A percentile compares a stretch with the other conserved stretches of the same genome.
These are phyloP conservation scores for Kazachstania martiniae DNA, from an alignment of 805 yeast species.

Conservation along the genomic window DNA sequence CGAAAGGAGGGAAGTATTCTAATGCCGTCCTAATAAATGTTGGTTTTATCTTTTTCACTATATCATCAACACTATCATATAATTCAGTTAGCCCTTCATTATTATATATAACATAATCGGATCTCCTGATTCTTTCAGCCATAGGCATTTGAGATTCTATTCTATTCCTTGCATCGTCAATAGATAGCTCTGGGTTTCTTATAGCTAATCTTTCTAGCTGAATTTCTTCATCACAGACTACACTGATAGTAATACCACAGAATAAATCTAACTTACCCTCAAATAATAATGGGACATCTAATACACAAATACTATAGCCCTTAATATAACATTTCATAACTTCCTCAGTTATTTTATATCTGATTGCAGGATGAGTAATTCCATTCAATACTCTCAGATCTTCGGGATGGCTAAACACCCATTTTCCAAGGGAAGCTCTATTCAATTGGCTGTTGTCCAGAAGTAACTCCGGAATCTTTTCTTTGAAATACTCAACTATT, in stretches of 20 bases:
- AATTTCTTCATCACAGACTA: conserved; percentile 43
- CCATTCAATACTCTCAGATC: conserved; percentile 53
- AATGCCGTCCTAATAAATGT: conserved; percentile 18
- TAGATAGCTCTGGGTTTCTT: conserved; percentile 58
- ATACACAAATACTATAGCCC: conserved; percentile 49
- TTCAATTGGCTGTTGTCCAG: conserved; percentile 38
- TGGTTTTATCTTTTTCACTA: conserved; percentile 33
- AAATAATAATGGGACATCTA: conserved; percentile 86
- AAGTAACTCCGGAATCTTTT: conserved; percentile 39
- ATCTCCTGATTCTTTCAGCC: conserved; percentile 41
- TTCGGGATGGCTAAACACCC: conserved; percentile 60
- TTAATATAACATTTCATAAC: conserved; percentile 46
- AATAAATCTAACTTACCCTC: conserved; percentile 61
- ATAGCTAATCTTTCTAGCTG: conserved; percentile 54
- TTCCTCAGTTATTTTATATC: conserved; percentile 46
- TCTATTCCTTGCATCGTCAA: conserved; percentile 59
- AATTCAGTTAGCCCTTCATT: conserved; percentile 36
- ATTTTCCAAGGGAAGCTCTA: conserved; percentile 63
- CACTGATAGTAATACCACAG: conserved; percentile 65
- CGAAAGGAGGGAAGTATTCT: conserved; percentile 35
- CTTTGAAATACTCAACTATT: conserved; percentile 51
- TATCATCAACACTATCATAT: conserved; percentile 32
- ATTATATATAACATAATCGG: conserved; percentile 65
- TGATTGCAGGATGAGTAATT: conserved; percentile 83
- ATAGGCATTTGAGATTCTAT: conserved; percentile 69